phyloP scores from a whole-genome alignment of 306 rosid species.

The Acacia crassicarpa region DNA sequence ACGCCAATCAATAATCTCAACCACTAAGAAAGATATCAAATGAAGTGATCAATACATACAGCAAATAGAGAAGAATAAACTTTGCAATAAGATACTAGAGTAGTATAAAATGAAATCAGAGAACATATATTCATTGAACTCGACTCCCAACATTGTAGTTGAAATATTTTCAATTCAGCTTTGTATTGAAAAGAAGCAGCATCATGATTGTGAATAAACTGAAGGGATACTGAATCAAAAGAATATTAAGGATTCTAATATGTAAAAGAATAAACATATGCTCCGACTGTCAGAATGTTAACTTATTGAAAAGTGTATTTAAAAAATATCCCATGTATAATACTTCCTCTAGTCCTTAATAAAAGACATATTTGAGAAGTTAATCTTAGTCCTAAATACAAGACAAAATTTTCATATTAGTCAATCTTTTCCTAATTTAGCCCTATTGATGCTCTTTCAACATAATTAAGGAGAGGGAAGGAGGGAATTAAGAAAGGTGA shows the following conservation, averaged over 20 bases:
- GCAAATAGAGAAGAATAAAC: background rate
- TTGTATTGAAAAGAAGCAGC: conserved; percentile 14
- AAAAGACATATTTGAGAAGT: too few species aligned
- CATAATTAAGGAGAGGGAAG: too few species aligned
- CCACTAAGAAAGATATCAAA: background rate
- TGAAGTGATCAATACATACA: conserved; percentile 2
- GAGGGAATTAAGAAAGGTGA: too few species aligned
- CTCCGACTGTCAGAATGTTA: background rate
- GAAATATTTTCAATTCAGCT: background rate
- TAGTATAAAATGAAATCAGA: background rate
- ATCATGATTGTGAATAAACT: background rate
- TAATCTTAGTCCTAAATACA: too few species aligned
- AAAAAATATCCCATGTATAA: too few species aligned
- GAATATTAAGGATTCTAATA: background rate
- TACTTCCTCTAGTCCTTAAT: too few species aligned
- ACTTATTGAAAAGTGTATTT: too few species aligned
- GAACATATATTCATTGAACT: background rate
- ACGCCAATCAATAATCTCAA: background rate
- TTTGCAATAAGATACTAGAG: background rate
- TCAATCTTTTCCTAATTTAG: too few species aligned
- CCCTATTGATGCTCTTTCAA: too few species aligned
- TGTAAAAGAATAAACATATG: background rate
- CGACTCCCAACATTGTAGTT: background rate
- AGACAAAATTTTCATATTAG: too few species aligned
- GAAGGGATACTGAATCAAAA: conserved; percentile 1